phyloP scores from a whole-genome alignment of 2,329 filamentous ascomycete species.

The Stagonosporopsis rhizophila region DNA sequence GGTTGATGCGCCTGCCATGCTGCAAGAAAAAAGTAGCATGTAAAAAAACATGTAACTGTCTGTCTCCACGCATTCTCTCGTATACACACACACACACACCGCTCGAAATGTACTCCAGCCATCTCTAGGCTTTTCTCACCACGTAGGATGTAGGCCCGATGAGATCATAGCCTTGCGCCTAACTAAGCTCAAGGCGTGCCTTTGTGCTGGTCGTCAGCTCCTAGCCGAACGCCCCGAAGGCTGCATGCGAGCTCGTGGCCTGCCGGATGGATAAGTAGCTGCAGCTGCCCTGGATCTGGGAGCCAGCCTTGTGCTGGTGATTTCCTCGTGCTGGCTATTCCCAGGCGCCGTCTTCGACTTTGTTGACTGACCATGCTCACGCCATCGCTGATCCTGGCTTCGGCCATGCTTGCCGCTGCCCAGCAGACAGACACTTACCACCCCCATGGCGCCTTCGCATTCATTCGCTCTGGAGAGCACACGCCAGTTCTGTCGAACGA shows the following conservation, averaged over 20 bases:
- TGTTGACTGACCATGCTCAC: slow-evolving; percentile 33
- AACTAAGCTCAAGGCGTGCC: slow-evolving; percentile 26
- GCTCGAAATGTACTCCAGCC: too few species aligned
- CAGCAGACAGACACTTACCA: slow-evolving; percentile 38
- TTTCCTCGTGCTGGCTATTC: neutral
- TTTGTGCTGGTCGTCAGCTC: slow-evolving; percentile 32
- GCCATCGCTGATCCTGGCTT: slow-evolving; percentile 30
- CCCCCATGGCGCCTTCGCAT: slow-evolving; percentile 60
- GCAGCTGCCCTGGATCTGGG: slow-evolving; percentile 9
- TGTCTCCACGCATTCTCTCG: neutral
- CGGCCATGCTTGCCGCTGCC: slow-evolving; percentile 33
- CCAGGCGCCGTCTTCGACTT: too few species aligned
- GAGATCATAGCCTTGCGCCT: slow-evolving; percentile 13
- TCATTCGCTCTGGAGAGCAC: slow-evolving; percentile 62
- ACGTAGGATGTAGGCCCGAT: slow-evolving; percentile 4
- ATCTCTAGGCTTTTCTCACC: too few species aligned
- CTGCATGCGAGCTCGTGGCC: slow-evolving; percentile 24
- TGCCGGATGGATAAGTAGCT: slow-evolving; percentile 25
- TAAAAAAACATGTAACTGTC: too few species aligned
- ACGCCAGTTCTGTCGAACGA: slow-evolving; percentile 52
- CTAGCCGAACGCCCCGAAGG: slow-evolving; percentile 10
- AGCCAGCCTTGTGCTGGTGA: slow-evolving; percentile 13
- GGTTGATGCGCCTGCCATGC: neutral
- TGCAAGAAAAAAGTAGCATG: neutral
- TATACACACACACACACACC: neutral